A percentile compares a stretch with the other conserved stretches of the same genome.
These are phyloP conservation scores for Tephrocybe sp. DNA, from an alignment of 768 basidiomycete species.

Conservation along the genomic window DNA sequence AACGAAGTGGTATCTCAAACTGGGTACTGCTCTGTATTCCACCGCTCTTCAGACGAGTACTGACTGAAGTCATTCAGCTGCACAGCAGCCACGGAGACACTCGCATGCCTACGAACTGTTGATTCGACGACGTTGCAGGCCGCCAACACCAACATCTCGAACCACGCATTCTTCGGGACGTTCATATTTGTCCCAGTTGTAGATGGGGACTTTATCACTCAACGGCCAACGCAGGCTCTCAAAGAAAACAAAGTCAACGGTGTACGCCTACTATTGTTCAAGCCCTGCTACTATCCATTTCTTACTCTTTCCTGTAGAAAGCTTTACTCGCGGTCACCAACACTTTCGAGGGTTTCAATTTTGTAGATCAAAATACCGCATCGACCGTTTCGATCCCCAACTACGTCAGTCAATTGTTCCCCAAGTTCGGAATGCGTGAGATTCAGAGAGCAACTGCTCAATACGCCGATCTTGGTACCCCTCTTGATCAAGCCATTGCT, in stretches of 20 bases:
- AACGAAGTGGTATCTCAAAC: not conserved
- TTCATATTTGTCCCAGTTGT: slow-evolving; percentile 41
- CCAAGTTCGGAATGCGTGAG: slow-evolving; percentile 26
- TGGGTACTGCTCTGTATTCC: not conserved
- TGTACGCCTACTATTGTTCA: too few species aligned
- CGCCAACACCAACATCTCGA: slow-evolving; percentile 28
- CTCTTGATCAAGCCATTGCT: slow-evolving; percentile 27
- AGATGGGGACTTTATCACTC: slow-evolving; percentile 41
- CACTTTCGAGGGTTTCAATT: slow-evolving; percentile 30
- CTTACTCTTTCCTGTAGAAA: slow-evolving; percentile 22
- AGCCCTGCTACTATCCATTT: too few species aligned
- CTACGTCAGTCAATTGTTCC: slow-evolving; percentile 37
- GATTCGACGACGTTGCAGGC: slow-evolving; percentile 27
- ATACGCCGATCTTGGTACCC: slow-evolving; percentile 29
- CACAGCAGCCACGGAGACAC: slow-evolving; percentile 23
- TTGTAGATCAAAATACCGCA: slow-evolving; percentile 30
- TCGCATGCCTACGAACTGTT: slow-evolving; percentile 37
- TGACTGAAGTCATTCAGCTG: slow-evolving; percentile 29
- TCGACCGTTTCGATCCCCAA: slow-evolving; percentile 21
- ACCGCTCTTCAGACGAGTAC: not conserved
- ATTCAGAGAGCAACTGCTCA: slow-evolving; percentile 19
- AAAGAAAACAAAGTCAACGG: slow-evolving; percentile 35
- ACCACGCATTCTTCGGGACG: slow-evolving; percentile 31
- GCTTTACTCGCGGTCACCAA: slow-evolving; percentile 36
- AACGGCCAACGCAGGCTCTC: slow-evolving; percentile 36